Base-by-base conservation (phyloP, 306 rosid species). In the Prunus davidiana region DNA sequence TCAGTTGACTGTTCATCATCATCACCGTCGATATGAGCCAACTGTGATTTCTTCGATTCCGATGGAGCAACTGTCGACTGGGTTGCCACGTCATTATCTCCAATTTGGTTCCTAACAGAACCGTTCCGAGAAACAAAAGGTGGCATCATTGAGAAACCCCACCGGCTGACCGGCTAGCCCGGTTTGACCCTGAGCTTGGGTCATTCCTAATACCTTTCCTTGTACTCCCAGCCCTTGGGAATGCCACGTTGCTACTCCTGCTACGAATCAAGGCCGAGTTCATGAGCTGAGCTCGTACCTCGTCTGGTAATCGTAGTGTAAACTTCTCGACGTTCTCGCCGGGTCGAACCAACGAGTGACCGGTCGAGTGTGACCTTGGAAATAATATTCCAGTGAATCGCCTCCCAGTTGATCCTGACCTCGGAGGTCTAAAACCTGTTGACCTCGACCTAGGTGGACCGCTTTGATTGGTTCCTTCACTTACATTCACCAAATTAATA, bases 231-330 rank as follows among this genome's bases (percentile, higher is more conserved):
- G 81, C 86, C 8, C 90, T 71, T 19, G 87, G 88, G 13, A 95
- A 82, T 1, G 77, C 72, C 57, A 74, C 82, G 71, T 84, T 79
- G 28, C 84, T 89, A 69, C 79, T 80, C 34, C 75, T 81, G 13
- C 90, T 43, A 0, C 90, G 81, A 41, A 46, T 81, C 61, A 88
- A 55, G 13, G 84, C 78, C 10, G 90, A 76, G 68, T 56, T 89
- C 78, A 95, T 34, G 1, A 95, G 70, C 84, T 79, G 91, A 74
- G 47, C 88, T 62, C 97, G 71, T 19, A 88, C 93, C 28, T 87
- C 92, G 49, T 87, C 88, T n/a, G 97, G 97, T 24, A 95, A 78
- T 58, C 89, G 81, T 28, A 95, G 67, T 2, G 99, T 92, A 51
- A 84, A 95, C 73, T 94, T 81, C 76, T 95, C 97, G 2, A 51